Evolutionary conservation across 176 grass and related monocot species (phyloP).

Genomic region (Eleusine indica): DNA sequence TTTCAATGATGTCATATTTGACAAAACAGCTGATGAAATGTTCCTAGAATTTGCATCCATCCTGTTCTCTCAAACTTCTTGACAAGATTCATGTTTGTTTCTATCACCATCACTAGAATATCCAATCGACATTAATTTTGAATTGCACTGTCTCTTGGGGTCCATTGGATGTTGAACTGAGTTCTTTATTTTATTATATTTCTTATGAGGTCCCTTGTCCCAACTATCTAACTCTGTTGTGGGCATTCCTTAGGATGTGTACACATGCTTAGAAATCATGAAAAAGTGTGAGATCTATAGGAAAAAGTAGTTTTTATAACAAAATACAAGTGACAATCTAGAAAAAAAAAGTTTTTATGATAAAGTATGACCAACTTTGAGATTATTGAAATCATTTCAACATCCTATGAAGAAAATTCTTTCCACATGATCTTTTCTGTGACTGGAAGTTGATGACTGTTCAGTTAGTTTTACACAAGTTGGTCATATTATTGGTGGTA

Average conservation of each 20-base stretch:
- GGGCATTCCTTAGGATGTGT: background rate
- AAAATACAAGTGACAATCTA: constrained; percentile 31
- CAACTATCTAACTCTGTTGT: background rate
- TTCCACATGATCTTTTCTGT: constrained; percentile 22
- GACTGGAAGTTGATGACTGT: constrained; percentile 38
- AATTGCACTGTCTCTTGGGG: background rate
- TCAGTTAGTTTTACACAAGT: constrained; percentile 9
- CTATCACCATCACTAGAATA: background rate
- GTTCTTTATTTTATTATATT: background rate
- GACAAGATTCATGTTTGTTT: background rate
- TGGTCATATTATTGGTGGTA: constrained; percentile 39
- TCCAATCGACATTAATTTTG: background rate
- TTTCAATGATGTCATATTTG: constrained; percentile 5
- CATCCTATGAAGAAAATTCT: constrained; percentile 11
- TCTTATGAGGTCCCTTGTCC: background rate
- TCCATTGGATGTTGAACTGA: background rate
- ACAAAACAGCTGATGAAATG: background rate
- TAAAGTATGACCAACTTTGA: constrained; percentile 2
- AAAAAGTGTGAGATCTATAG: background rate
- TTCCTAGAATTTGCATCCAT: constrained; percentile 8
- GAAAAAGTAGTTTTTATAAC: background rate
- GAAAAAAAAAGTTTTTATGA: background rate
- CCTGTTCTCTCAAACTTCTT: background rate
- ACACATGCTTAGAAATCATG: background rate
- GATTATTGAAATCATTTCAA: background rate